These are phyloP conservation scores for Phalaenopsis hybrid DNA, from an alignment of 116 monocot species.

Conservation along the genomic window DNA sequence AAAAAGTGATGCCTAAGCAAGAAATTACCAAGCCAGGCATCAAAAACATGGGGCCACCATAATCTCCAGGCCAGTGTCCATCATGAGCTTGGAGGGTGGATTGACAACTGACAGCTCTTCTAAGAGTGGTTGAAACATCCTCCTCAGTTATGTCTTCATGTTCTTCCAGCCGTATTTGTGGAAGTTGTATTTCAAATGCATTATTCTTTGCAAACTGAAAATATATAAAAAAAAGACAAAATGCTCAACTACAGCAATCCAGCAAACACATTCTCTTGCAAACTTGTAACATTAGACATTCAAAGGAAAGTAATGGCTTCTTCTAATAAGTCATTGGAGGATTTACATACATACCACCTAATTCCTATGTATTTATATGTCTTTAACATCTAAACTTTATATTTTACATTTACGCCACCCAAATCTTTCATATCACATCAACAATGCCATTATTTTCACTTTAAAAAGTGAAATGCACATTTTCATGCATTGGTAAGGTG, in stretches of 20 bases:
- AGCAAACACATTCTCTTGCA: not conserved
- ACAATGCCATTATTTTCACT: no score
- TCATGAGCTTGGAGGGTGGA: slow-evolving; percentile 76
- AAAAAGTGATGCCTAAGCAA: not conserved
- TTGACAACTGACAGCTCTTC: slow-evolving; percentile 43
- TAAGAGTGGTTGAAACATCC: slow-evolving; percentile 36
- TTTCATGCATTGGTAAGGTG: no score
- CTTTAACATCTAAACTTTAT: no score
- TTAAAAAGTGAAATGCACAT: no score
- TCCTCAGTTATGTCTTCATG: slow-evolving; percentile 53
- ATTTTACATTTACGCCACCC: no score
- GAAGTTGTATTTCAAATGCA: slow-evolving; percentile 24
- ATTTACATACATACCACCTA: no score
- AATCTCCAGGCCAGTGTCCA: slow-evolving; percentile 96
- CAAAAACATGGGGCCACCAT: slow-evolving; percentile 78
- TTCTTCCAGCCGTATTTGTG: slow-evolving; percentile 34
- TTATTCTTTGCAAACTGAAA: slow-evolving; percentile 74
- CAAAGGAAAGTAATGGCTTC: not conserved
- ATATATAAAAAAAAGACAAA: not conserved
- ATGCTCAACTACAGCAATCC: not conserved
- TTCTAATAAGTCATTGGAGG: not conserved
- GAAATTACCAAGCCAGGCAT: slow-evolving; percentile 68
- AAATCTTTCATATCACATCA: no score
- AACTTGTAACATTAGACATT: not conserved
- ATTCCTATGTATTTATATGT: no score